Percentiles rank a stretch among this genome's conserved stretches.
phyloP scores from a whole-genome alignment of 1,284 basidiomycete species.

The Sphaerobolus stellatus region DNA sequence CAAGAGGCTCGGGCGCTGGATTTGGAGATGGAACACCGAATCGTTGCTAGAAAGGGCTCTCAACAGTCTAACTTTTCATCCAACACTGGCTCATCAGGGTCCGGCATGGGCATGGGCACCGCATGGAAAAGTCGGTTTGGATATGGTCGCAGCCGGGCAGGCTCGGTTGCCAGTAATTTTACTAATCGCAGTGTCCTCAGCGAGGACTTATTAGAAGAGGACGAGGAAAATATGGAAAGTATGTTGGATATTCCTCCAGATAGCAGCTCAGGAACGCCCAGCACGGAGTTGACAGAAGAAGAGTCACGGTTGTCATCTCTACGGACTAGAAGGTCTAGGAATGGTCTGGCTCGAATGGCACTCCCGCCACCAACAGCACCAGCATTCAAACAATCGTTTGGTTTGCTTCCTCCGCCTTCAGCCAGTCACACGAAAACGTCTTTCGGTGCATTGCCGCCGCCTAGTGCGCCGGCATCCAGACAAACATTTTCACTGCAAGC shows the following conservation, averaged over 20 bases:
- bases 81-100: conserved; percentile 50
- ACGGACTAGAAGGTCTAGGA: no score
- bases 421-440: conserved; percentile 34
- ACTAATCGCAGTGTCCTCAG: conserved; percentile 69
- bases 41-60: conserved; percentile 66
- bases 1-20: conserved; percentile 75
- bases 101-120: conserved; percentile 63
- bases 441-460: conserved; percentile 46
- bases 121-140: conserved; percentile 64
- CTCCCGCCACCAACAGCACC: conserved; percentile 54
- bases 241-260: conserved; percentile 5
- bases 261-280: conserved; percentile 9
- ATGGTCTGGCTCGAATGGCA: conserved; percentile 28
- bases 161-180: conserved; percentile 66
- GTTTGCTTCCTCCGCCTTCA: conserved; percentile 44
- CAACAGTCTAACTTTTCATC: conserved; percentile 47
- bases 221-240: conserved; percentile 52
- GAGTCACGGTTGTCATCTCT: conserved; percentile 24
- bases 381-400: conserved; percentile 30
- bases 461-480: conserved; percentile 14
- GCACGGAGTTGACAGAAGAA: conserved; percentile 26
- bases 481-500: conserved; percentile 5
- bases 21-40: conserved; percentile 79
- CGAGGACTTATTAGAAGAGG: conserved; percentile 77
- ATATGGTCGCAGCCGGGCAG: conserved; percentile 58